Conservation (phyloP, 1,139 yeast genomes). For the Protomyces arabidopsidicola region DNA sequence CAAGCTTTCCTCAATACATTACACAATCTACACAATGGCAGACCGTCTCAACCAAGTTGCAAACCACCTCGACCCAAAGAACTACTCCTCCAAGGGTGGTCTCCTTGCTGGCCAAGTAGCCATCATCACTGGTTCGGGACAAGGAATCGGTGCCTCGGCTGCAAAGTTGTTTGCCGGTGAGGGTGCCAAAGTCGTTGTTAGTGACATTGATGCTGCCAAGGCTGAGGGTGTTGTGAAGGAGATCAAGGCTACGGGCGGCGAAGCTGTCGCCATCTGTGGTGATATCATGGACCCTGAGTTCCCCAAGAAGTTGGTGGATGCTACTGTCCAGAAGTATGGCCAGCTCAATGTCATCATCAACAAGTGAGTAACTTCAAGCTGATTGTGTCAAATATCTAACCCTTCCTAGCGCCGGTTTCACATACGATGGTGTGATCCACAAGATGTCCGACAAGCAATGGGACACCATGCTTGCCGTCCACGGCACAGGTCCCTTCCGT, state of each 20-base stretch:
- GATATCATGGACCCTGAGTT: conserved; percentile 26
- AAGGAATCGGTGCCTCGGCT: conserved; percentile 89
- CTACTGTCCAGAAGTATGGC: conserved; percentile 21
- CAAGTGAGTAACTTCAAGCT: neutral
- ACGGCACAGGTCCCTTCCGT: conserved; percentile 73
- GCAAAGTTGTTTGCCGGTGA: conserved; percentile 78
- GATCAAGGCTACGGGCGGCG: conserved; percentile 69
- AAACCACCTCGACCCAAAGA: conserved; percentile 17
- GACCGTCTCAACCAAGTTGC: conserved; percentile 23
- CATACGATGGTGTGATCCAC: conserved; percentile 41
- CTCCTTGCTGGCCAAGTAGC: conserved; percentile 74
- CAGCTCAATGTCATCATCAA: conserved; percentile 24
- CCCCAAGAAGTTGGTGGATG: conserved; percentile 24
- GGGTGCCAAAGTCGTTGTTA: conserved; percentile 94
- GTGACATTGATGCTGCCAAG: conserved; percentile 52
- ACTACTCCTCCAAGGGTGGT: conserved; percentile 3
- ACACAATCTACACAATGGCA: conserved; percentile 7
- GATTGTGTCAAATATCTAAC: neutral
- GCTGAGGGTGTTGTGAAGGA: conserved; percentile 73
- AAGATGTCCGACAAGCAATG: conserved; percentile 84
- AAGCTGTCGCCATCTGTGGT: conserved; percentile 50
- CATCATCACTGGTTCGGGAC: conserved; percentile 91
- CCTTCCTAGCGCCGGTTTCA: conserved; percentile 18
- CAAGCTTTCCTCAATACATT: neutral
- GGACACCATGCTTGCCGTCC: conserved; percentile 73